A percentile compares a stretch with the other conserved stretches of the same genome.
Evolutionary conservation across 495 filamentous ascomycete genomes (phyloP).

Genomic region (Xylaria cubensis): DNA sequence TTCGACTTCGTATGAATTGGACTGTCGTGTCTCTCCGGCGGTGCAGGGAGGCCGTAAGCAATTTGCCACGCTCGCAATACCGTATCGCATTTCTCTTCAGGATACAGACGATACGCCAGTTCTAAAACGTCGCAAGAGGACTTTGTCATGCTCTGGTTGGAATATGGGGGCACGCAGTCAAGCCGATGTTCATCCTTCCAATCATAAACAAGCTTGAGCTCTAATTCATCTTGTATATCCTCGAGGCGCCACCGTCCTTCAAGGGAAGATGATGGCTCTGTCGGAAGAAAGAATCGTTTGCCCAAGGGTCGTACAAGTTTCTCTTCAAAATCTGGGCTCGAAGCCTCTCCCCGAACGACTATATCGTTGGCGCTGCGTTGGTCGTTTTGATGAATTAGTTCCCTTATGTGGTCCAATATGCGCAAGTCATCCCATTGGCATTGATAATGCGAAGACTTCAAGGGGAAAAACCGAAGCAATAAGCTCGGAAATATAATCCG

Average conservation of each 20-base stretch:
- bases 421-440: not conserved
- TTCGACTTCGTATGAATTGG: not conserved
- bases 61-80: not conserved
- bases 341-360: not conserved
- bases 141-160: not conserved
- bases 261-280: not conserved
- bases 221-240: not conserved
- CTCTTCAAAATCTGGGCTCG: not conserved
- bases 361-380: not conserved
- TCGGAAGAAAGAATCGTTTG: not conserved
- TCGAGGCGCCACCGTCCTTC: not conserved
- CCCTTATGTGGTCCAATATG: not conserved
- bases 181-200: not conserved
- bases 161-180: not conserved
- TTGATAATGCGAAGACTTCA: not conserved
- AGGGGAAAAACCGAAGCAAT: not conserved
- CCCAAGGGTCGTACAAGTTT: not conserved
- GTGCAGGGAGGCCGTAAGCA: not conserved
- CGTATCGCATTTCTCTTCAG: not conserved
- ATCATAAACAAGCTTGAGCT: not conserved
- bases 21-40: not conserved
- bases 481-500: constrained; percentile 1
- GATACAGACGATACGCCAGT: not conserved
- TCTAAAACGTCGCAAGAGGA: not conserved
- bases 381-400: not conserved